Base-by-base conservation (phyloP, 192 early-diverging fungal genomes). In the Mortierella antarctica region DNA sequence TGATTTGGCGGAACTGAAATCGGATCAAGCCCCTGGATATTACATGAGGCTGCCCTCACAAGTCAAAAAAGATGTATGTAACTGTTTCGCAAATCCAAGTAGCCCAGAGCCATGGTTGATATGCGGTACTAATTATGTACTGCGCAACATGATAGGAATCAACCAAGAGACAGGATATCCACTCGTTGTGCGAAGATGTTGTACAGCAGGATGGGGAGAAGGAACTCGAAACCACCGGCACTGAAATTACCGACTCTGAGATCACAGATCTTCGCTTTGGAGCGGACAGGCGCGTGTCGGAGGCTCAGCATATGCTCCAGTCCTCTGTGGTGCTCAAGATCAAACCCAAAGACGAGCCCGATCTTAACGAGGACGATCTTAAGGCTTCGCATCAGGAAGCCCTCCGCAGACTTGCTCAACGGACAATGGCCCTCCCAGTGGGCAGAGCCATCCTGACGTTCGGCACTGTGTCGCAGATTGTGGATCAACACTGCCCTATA, bases 401-500 rank as follows among this genome's bases (percentile, higher is more conserved):
- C 46, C 70, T 80, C 18, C 58, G 57, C 10, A 62, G 67, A 40
- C 50, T 80, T 8, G 73, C 73, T 17, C 51, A 65, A 17, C 82
- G 94, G 48, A 89, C 89, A 4, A 72, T 94, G 7, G 88, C 95
- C 14, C 82, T 93, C 7, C 85, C 93, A 5, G 45, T 88, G 1
- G 95, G 93, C 7, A 79, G 91, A n/a, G 90, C 88, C 5, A 75
- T 93, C 7, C 78, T 96, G 46, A 89, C 88, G 5, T 96, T 90
- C 75, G 87, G 88, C 2, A 89, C 94, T 1, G 67, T 71, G 6
- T 79, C 61, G 5, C 86, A 88, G 6, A 85, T 86, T 12, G 59
- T 82, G 3, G 88, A 91, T 8, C 89, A 91, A 71, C 70, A 84
- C 6, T 83, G 94, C 50, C 68, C 84, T 2, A 88, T 96, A 17